Percentiles rank a stretch among this genome's conserved stretches.
Evolutionary conservation across 2,329 filamentous ascomycete genomes (phyloP).

Genomic region (Ilyonectria mors-panacis): DNA sequence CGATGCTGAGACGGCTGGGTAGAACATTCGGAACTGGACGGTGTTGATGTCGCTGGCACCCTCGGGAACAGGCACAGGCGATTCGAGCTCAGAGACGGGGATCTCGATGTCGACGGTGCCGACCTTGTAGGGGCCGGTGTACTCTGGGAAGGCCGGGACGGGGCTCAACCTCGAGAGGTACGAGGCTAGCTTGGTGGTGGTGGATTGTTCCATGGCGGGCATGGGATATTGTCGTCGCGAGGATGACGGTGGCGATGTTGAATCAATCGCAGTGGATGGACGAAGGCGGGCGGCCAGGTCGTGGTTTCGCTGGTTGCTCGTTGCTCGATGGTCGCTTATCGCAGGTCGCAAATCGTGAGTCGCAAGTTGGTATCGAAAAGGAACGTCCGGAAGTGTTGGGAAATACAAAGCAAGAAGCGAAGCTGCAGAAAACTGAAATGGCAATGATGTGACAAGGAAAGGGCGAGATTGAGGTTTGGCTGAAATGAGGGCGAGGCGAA

Average conservation of each 20-base stretch:
- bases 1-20: constrained; percentile 74
- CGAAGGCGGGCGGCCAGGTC: neutral
- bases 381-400: neutral
- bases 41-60: constrained; percentile 75
- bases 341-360: neutral
- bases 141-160: constrained; percentile 80
- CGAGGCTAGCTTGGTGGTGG: constrained; percentile 58
- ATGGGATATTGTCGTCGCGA: neutral
- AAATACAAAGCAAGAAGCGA: neutral
- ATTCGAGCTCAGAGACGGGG: constrained; percentile 72
- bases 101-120: constrained; percentile 85
- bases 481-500: constrained; percentile 3
- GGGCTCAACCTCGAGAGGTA: constrained; percentile 74
- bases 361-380: neutral
- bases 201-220: constrained; percentile 41
- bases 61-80: constrained; percentile 68
- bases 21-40: constrained; percentile 86
- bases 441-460: neutral
- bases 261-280: neutral
- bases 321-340: neutral
- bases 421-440: neutral
- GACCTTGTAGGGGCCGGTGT: constrained; percentile 79
- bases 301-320: neutral
- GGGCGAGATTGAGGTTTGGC: neutral
- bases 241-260: constrained; percentile 13